Conservation (phyloP, 164 flowering plant genomes). For the Vitis riparia region DNA sequence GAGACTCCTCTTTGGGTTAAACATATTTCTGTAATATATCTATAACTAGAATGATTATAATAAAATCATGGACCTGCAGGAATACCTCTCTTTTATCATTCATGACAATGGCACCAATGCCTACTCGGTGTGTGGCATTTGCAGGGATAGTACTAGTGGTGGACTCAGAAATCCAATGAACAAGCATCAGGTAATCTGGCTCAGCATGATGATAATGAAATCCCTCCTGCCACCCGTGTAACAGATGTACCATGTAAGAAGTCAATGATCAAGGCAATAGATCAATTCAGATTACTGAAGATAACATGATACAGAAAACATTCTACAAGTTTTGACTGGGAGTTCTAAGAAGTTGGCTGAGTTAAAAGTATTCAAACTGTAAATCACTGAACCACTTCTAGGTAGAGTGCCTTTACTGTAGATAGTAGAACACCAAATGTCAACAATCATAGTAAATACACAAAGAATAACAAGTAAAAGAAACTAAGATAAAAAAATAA, state of each 20-base stretch:
- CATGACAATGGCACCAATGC: slow-evolving; percentile 50
- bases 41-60: not conserved
- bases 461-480: not conserved
- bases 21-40: not conserved
- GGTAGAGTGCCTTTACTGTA: too few relatives aligned
- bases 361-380: too few relatives aligned
- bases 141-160: slow-evolving; percentile 31
- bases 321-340: not conserved
- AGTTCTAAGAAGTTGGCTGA: too few relatives aligned
- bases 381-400: too few relatives aligned
- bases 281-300: not conserved
- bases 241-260: not conserved
- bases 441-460: too few relatives aligned
- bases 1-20: not conserved
- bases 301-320: not conserved
- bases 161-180: slow-evolving; percentile 48
- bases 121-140: slow-evolving; percentile 53
- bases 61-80: not conserved
- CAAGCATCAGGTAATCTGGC: slow-evolving; percentile 49
- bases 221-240: slow-evolving; percentile 35
- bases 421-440: too few relatives aligned
- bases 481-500: not conserved
- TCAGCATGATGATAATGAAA: slow-evolving; percentile 56
- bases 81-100: slow-evolving; percentile 53
- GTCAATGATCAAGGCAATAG: not conserved